Evolutionary conservation across 768 basidiomycete genomes (phyloP), one percentile per base, ranked within the genome.

Genomic region (Leucosporidium creatinivorum): DNA sequence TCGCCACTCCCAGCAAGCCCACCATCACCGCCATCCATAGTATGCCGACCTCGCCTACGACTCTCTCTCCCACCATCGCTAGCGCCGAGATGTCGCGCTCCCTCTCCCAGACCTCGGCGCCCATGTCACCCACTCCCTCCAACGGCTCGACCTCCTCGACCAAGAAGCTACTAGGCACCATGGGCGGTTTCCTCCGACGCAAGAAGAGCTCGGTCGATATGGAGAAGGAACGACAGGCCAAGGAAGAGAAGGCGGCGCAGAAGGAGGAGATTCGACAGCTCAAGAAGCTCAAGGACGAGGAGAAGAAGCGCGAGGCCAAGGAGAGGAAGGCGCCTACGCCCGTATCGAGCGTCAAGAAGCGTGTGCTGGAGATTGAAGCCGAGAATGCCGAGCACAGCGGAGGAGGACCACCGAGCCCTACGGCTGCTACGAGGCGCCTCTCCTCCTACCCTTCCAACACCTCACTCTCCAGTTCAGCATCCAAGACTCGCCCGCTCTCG

Each of bases 341-440:
- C 19, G 69, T 70, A 1, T 60, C 57, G 25, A 69, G 58, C 52
- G 70, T 72, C 48, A 72, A 72, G 56, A 58, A 52, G 51, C 58
- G 70, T 3, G 70, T 72, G 1, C 36, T 59, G 26, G 70, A 72
- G 51, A 51, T 72, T 25, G 70, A 72, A 47, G 64, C 59, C n/a
- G 63, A 67, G 66, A 21, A 21, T 15, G 12, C 3, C 33, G 58
- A 31, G 31, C 48, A 23, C 8, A 47, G 6, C 47, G 47, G 49
- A 10, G 39, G 39, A 10, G 39, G 8, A 17, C 39, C 39, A 44
- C 39, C 39, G 8, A 44, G 39, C 39, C 39, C 39, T 44, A 44
- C 39, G 10, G 39, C 39, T 44, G 39, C 39, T 7, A 44, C 39
- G 39, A 44, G 39, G 39, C 39, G 39, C 10, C 39, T 44, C 13